Evolutionary conservation across 345 rosid species (phyloP).

Genomic region (thale cress (Arabidopsis thaliana)): TAIR10.1 NC_003071.7:8241501-8242000

Average conservation of each 20-base stretch:
- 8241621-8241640: slow-evolving; percentile 13
- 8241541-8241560: slow-evolving; percentile 29
- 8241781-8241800: slow-evolving; percentile 18
- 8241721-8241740: slow-evolving; percentile 20
- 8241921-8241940: background rate
- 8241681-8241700: slow-evolving; percentile 23
- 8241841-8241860: background rate
- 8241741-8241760: slow-evolving; percentile 17
- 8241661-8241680: background rate
- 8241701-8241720: slow-evolving; percentile 1
- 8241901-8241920: background rate
- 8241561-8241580: background rate
- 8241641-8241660: slow-evolving; percentile 1
- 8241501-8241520: slow-evolving; percentile 39
- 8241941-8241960: background rate
- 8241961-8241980: background rate
- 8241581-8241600: background rate
- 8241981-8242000: background rate
- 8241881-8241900: background rate
- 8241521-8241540: slow-evolving; percentile 36
- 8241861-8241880: background rate
- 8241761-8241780: slow-evolving; percentile 19
- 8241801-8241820: background rate
- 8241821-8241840: background rate
- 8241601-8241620: background rate